Base-by-base conservation (phyloP, 1,284 basidiomycete species). In the Anthracocystis panici-leucophaei region DNA sequence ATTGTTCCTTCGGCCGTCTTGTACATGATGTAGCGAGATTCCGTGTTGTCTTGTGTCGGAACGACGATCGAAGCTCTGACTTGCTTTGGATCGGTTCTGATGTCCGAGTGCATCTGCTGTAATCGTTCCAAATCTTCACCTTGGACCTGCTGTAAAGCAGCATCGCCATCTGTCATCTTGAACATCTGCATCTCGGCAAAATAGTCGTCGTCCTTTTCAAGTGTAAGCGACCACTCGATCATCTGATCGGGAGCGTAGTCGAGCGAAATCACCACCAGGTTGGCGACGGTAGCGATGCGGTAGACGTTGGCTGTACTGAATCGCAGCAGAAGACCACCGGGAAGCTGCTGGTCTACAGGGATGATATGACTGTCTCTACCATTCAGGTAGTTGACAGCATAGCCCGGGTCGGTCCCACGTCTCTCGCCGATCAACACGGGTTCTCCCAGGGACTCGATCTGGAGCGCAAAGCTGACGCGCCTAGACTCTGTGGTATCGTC, bases 271-370 rank as follows among this genome's bases (percentile, higher is more conserved):
- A 63, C 31, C 12, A 71, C 50, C 4, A 38, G 21, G 21, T 66
- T 55, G 25, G 40, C 69, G 16, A 68, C 46, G 31, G 65, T 68
- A 1, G 60, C 53, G 20, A 68, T 88, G n/a, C 44, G 64, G 41
- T 88, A 80, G 33, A 90, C 87, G 71, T 89, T 88, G 8, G 84
- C 88, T 5, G 88, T 88, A 3, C 88, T 88, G 62, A 89, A 90
- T 0, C 89, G 69, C 41, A 90, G 53, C 33, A 85, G 84, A 3
- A 85, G 87, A 0, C 62, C 61, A 5, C 48, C 55, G 5, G 65
- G 64, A 9, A 76, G 49, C 49, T 57, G 33, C 51, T 76, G 69
- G 46, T 76, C 74, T 5, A 76, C 66, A 4, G 65, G 53, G 18
- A 76, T 44, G 33, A 76, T 68, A 23, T 61, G 68, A 7, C 68